A percentile compares a stretch with the other conserved stretches of the same genome.
phyloP scores from a whole-genome alignment of 1,139 yeast genomes.

The Candida glucosophila region DNA sequence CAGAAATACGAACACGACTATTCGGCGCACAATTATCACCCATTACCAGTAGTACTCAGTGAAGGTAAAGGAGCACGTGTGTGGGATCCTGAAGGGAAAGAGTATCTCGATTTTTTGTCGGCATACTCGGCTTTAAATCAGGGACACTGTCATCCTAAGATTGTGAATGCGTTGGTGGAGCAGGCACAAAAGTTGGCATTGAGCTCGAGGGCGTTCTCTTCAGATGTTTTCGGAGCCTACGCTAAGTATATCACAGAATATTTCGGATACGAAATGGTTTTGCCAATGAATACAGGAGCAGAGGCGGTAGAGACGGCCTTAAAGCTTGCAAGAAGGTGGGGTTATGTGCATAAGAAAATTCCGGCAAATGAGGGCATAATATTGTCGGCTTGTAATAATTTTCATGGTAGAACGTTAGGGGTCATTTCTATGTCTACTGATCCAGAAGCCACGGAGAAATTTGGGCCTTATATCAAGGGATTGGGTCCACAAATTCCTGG shows the following conservation, averaged over 20 bases:
- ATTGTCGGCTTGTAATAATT: constrained; percentile 78
- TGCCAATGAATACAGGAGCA: constrained; percentile 98
- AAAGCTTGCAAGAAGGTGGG: constrained; percentile 96
- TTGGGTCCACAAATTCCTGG: constrained; percentile 80
- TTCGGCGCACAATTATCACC: constrained; percentile 97
- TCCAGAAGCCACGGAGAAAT: constrained; percentile 80
- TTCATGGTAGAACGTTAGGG: constrained; percentile 96
- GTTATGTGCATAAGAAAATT: constrained; percentile 81
- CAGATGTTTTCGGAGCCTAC: constrained; percentile 78
- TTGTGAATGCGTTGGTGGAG: constrained; percentile 73
- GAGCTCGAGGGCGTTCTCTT: constrained; percentile 88
- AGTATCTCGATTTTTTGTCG: constrained; percentile 77
- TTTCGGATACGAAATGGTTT: constrained; percentile 84
- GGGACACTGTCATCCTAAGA: constrained; percentile 96
- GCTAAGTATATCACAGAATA: constrained; percentile 86
- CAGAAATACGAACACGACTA: constrained; percentile 63
- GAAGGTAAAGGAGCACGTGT: constrained; percentile 87
- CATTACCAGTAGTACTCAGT: constrained; percentile 88
- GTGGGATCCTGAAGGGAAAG: constrained; percentile 96
- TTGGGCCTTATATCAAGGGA: constrained; percentile 83
- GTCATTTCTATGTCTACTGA: constrained; percentile 95
- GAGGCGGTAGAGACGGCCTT: constrained; percentile 97
- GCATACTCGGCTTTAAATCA: constrained; percentile 98
- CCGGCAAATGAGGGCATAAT: constrained; percentile 79
- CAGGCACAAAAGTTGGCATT: constrained; percentile 82